phyloP scores from a whole-genome alignment of 768 basidiomycete genomes.

The Auriscalpium orientale region DNA sequence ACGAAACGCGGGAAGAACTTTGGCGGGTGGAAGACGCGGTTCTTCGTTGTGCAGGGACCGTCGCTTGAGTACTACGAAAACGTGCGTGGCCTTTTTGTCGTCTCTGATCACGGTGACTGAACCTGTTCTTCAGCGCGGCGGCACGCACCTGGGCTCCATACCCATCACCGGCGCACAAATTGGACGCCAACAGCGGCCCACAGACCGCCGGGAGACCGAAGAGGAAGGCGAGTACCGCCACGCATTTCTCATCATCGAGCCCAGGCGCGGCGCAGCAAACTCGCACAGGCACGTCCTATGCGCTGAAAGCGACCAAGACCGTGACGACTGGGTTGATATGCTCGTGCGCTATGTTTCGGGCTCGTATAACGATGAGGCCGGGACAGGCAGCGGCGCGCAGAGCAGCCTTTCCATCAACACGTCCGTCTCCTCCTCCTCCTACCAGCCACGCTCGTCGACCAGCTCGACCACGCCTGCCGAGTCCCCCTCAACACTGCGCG shows the following conservation, averaged over 20 bases:
- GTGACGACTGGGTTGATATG: constrained; percentile 92
- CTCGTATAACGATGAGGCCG: constrained; percentile 65
- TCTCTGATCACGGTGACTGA: not conserved
- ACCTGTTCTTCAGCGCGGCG: constrained; percentile 58
- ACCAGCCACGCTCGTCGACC: constrained; percentile 52
- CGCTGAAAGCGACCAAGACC: constrained; percentile 89
- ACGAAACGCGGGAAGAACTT: constrained; percentile 97
- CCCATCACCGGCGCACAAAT: constrained; percentile 89
- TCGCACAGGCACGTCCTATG: constrained; percentile 87
- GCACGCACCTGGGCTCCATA: constrained; percentile 87
- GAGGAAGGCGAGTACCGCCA: constrained; percentile 95
- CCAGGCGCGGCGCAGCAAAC: constrained; percentile 63
- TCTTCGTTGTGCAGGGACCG: constrained; percentile 88
- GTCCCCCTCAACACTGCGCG: constrained; percentile 16
- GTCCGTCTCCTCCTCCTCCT: constrained; percentile 19
- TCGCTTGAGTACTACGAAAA: constrained; percentile 92
- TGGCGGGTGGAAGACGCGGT: constrained; percentile 96
- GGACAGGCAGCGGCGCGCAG: constrained; percentile 25
- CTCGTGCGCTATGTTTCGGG: constrained; percentile 85
- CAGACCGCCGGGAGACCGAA: constrained; percentile 45
- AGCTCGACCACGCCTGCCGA: constrained; percentile 40
- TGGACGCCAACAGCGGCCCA: constrained; percentile 79
- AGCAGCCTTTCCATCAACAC: constrained; percentile 12
- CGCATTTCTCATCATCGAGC: constrained; percentile 94
- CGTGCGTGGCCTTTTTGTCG: constrained; percentile 45